phyloP scores from a whole-genome alignment of 108 stramenopile species.

The Bacterosira constricta region DNA sequence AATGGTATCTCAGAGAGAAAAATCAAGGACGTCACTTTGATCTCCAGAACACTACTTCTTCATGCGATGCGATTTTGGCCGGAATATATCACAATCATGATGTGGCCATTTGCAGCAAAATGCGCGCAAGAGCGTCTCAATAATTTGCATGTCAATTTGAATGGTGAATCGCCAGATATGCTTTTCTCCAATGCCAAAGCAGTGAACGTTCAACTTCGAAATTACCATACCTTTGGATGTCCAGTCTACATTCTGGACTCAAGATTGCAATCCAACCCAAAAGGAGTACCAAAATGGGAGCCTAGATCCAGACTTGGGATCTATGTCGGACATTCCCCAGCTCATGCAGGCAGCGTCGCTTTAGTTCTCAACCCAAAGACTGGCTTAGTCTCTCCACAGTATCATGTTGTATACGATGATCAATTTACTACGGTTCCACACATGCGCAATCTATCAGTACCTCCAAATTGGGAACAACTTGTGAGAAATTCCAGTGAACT shows the following conservation, averaged over 20 bases:
- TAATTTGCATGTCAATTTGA: neutral
- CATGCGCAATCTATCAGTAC: conserved; percentile 6
- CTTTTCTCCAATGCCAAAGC: neutral
- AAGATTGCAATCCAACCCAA: conserved; percentile 4
- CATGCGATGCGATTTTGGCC: conserved; percentile 19
- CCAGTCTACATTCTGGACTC: conserved; percentile 20
- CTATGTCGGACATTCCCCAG: conserved; percentile 36
- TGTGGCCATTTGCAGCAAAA: conserved; percentile 30
- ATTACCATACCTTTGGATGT: conserved; percentile 15
- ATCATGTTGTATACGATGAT: conserved; percentile 25
- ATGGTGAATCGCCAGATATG: conserved; percentile 7
- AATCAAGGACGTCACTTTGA: conserved; percentile 23
- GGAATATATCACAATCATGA: neutral
- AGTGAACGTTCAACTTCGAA: neutral
- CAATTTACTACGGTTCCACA: conserved; percentile 26
- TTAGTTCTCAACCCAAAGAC: conserved; percentile 39
- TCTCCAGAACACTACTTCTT: conserved; percentile 1
- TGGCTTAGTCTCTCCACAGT: conserved; percentile 38
- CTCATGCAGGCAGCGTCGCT: conserved; percentile 36
- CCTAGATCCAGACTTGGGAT: conserved; percentile 23
- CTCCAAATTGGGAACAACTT: conserved; percentile 25
- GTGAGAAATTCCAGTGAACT: conserved; percentile 1
- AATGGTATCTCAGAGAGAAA: conserved; percentile 27
- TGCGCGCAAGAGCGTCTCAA: neutral
- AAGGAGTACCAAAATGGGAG: conserved; percentile 27